phyloP scores from a whole-genome alignment of 805 yeast genomes.

The Saturnispora ahearnii region DNA sequence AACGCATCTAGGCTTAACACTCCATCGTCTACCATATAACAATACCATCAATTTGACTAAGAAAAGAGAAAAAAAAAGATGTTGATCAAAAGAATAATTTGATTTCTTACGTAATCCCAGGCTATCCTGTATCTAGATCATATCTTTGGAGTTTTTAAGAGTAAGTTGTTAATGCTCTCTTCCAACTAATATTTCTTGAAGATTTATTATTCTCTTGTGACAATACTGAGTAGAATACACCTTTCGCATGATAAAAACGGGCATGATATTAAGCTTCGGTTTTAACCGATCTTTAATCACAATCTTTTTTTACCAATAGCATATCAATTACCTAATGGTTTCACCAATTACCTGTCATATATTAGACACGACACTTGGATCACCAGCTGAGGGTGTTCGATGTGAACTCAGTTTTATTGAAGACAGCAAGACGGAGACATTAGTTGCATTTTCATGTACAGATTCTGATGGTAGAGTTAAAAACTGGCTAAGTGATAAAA shows the following conservation, averaged over 20 bases:
- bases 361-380: constrained; percentile 74
- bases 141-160: too few species aligned
- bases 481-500: constrained; percentile 41
- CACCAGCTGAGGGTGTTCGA: constrained; percentile 70
- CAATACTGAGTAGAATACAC: background rate
- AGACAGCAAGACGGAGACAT: background rate
- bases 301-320: background rate
- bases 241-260: background rate
- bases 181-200: too few species aligned
- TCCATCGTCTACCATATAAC: background rate
- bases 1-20: background rate
- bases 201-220: too few species aligned
- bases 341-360: constrained; percentile 82
- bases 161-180: too few species aligned
- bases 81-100: background rate
- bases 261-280: background rate
- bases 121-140: background rate
- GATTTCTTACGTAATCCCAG: background rate
- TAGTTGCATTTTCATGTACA: constrained; percentile 33
- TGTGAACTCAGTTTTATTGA: constrained; percentile 46
- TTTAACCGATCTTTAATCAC: background rate
- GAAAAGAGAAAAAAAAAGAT: background rate
- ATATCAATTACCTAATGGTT: background rate
- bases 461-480: constrained; percentile 75
- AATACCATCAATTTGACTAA: background rate